A percentile compares a stretch with the other conserved stretches of the same genome.
Conservation (phyloP, 306 rosid genomes). For the Amphicarpaea edgeworthii region DNA sequence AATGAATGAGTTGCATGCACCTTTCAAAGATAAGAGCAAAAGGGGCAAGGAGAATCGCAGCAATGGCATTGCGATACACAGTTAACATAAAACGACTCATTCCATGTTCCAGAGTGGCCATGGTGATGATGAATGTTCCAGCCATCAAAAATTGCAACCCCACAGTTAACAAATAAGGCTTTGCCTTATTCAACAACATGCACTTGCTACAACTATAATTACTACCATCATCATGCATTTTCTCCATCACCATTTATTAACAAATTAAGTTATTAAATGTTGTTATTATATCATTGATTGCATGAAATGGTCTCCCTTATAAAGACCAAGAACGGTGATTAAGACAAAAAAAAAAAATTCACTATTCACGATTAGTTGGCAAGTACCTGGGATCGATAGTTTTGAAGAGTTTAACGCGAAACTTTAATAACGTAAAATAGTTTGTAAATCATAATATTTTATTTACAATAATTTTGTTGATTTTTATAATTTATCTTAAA, state of each 20-base stretch:
- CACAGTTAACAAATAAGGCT: constrained; percentile 66
- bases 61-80: constrained; percentile 68
- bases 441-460: too few species aligned
- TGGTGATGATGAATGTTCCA: constrained; percentile 62
- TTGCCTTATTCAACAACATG: constrained; percentile 46
- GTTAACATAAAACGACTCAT: constrained; percentile 67
- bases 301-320: constrained; percentile 25
- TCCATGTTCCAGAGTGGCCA: constrained; percentile 63
- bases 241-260: neutral
- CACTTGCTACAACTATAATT: neutral
- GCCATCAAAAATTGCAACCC: constrained; percentile 68
- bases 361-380: too few species aligned
- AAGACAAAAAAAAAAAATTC: too few species aligned
- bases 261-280: neutral
- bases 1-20: constrained; percentile 32
- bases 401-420: too few species aligned
- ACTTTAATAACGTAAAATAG: too few species aligned
- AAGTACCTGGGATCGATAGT: too few species aligned
- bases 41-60: constrained; percentile 66
- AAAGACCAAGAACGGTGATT: constrained; percentile 15
- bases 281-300: too few species aligned
- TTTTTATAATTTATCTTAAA: too few species aligned
- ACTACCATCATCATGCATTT: neutral
- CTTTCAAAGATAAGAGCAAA: constrained; percentile 71
- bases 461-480: too few species aligned